These are phyloP conservation scores for Suillus hirtellus DNA, from an alignment of 768 basidiomycete genomes.

Conservation along the genomic window DNA sequence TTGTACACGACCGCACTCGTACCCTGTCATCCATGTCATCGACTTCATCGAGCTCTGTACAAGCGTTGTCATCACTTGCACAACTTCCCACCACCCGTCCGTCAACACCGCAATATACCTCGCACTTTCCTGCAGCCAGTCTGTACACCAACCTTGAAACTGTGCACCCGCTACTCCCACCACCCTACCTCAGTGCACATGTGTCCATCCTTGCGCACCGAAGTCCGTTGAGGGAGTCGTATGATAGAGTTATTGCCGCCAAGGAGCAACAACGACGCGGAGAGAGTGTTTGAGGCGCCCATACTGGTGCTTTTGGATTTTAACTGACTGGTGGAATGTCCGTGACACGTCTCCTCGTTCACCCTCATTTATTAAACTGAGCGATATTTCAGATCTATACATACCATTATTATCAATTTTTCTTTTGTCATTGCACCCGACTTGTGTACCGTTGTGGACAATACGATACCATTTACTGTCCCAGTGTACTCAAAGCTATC, in stretches of 20 bases:
- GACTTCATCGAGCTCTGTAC: constrained; percentile 44
- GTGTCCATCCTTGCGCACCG: constrained; percentile 66
- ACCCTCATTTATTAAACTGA: constrained; percentile 4
- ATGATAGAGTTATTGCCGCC: constrained; percentile 63
- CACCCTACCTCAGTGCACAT: constrained; percentile 70
- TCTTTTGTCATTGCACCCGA: constrained; percentile 19
- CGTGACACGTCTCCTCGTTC: constrained; percentile 3
- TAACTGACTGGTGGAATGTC: constrained; percentile 5
- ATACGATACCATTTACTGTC: not conserved
- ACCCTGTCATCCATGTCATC: constrained; percentile 61
- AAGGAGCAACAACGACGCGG: constrained; percentile 41
- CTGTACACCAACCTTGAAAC: constrained; percentile 54
- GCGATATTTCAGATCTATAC: constrained; percentile 21
- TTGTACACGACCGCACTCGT: constrained; percentile 46
- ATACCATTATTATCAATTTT: constrained; percentile 25
- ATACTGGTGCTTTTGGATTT: not conserved
- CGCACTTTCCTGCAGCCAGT: constrained; percentile 66
- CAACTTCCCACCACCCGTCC: constrained; percentile 47
- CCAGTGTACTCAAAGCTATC: not conserved
- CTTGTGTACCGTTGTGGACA: constrained; percentile 1
- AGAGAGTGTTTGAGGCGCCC: not conserved
- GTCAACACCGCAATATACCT: constrained; percentile 45
- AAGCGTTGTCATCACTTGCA: constrained; percentile 57
- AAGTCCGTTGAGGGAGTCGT: constrained; percentile 68
- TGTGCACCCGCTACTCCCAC: constrained; percentile 71